Evolutionary conservation across 75 land plant species (phyloP).

Genomic region (Ceratopteris richardii): DNA sequence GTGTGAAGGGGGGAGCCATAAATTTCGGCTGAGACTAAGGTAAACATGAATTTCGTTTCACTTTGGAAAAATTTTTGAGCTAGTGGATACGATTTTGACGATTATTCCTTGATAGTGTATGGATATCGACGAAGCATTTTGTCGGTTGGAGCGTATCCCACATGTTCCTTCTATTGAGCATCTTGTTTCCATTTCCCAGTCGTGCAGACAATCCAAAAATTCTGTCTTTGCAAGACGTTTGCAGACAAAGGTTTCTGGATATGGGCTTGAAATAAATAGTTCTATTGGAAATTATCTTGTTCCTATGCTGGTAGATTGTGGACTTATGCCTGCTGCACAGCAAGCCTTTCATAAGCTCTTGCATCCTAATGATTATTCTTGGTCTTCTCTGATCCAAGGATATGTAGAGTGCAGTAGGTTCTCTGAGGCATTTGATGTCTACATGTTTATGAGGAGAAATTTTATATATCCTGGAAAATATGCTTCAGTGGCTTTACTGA

Average conservation of each 20-base stretch:
- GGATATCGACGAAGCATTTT: too few species aligned
- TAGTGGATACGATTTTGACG: too few species aligned
- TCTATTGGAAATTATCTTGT: conserved; percentile 3
- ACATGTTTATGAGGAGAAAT: neutral
- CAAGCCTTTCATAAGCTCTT: neutral
- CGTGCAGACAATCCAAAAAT: neutral
- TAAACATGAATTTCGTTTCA: too few species aligned
- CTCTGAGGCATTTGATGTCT: neutral
- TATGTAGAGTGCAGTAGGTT: neutral
- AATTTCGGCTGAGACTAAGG: too few species aligned
- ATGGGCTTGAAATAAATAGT: neutral
- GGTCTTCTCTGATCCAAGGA: neutral
- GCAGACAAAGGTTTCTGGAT: neutral
- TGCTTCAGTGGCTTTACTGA: conserved; percentile 28
- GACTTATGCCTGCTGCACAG: neutral
- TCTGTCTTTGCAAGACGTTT: neutral
- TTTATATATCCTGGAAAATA: conserved; percentile 6
- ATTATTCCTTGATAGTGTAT: too few species aligned
- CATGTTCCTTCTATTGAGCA: neutral
- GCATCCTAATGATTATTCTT: neutral
- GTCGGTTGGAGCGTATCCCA: neutral
- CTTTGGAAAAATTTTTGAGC: too few species aligned
- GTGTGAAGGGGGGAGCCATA: too few species aligned
- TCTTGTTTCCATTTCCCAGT: neutral
- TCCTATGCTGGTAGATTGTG: neutral